These are phyloP conservation scores for Bruguiera parviflora DNA, from an alignment of 345 rosid genomes.

Conservation along the genomic window DNA sequence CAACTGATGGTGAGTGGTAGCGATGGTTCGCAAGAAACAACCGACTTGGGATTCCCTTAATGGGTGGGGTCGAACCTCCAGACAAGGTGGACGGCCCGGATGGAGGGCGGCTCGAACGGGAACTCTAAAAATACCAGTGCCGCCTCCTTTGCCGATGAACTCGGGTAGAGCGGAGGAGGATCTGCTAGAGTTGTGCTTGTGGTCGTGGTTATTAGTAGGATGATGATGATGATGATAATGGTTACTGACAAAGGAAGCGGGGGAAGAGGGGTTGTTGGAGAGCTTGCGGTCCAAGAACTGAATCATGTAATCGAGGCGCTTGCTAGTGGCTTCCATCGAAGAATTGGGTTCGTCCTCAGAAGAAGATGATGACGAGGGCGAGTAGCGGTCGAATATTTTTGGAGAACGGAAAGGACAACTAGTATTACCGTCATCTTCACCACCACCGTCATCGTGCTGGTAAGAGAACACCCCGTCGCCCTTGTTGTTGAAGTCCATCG, in stretches of 20 bases:
- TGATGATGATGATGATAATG: no score
- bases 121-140: slow-evolving; percentile 17
- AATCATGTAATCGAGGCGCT: slow-evolving; percentile 87
- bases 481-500: slow-evolving; percentile 14
- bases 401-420: slow-evolving; percentile 26
- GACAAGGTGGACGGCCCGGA: slow-evolving; percentile 27
- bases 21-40: slow-evolving; percentile 19
- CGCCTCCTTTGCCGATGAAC: slow-evolving; percentile 29
- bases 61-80: slow-evolving; percentile 29
- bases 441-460: not conserved
- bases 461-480: not conserved
- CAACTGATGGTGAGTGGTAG: slow-evolving; percentile 15
- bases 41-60: slow-evolving; percentile 29
- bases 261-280: slow-evolving; percentile 6
- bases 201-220: no score
- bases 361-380: slow-evolving; percentile 40
- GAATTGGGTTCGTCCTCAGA: slow-evolving; percentile 27
- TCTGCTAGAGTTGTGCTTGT: not conserved
- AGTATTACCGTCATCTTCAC: not conserved
- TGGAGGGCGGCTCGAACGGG: slow-evolving; percentile 25
- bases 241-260: not conserved
- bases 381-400: slow-evolving; percentile 60
- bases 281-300: slow-evolving; percentile 84
- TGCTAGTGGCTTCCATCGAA: slow-evolving; percentile 54
- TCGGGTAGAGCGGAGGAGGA: slow-evolving; percentile 20